Percentiles rank a stretch among this genome's conserved stretches.
Evolutionary conservation across 768 basidiomycete genomes (phyloP).

Genomic region (Lanmaoa pseudosensibilis): DNA sequence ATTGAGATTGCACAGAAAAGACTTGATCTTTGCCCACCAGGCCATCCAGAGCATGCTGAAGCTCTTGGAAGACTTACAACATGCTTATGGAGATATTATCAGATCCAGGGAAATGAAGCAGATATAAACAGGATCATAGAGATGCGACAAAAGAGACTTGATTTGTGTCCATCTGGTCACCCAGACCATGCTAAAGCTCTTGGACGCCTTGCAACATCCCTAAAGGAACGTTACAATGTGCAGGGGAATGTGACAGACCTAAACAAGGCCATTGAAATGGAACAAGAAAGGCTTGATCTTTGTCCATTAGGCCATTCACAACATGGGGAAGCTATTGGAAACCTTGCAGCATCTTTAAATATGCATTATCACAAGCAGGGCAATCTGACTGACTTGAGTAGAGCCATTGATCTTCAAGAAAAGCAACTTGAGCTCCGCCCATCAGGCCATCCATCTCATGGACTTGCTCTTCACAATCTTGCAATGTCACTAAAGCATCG

Average conservation of each 20-base stretch:
- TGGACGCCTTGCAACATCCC: not conserved
- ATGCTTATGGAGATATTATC: not conserved
- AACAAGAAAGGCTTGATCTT: not conserved
- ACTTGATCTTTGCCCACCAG: not conserved
- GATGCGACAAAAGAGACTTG: not conserved
- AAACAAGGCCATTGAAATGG: not conserved
- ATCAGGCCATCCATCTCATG: no score
- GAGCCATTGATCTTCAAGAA: no score
- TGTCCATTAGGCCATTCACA: not conserved
- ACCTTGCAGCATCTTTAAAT: no score
- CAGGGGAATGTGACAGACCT: not conserved
- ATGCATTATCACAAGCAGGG: no score
- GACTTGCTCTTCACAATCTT: no score
- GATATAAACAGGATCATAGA: not conserved
- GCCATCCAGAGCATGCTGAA: not conserved
- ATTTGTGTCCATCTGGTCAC: not conserved
- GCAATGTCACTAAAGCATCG: no score
- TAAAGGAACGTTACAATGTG: rapidly evolving
- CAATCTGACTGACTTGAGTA: no score
- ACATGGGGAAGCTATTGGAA: not conserved
- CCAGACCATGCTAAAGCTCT: not conserved
- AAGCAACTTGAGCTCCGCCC: no score
- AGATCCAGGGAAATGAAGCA: not conserved
- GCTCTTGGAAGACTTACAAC: not conserved
- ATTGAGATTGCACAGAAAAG: rapidly evolving